These are phyloP conservation scores for Aureobasidium namibiae DNA, from an alignment of 2,329 filamentous ascomycete species.

Conservation along the genomic window DNA sequence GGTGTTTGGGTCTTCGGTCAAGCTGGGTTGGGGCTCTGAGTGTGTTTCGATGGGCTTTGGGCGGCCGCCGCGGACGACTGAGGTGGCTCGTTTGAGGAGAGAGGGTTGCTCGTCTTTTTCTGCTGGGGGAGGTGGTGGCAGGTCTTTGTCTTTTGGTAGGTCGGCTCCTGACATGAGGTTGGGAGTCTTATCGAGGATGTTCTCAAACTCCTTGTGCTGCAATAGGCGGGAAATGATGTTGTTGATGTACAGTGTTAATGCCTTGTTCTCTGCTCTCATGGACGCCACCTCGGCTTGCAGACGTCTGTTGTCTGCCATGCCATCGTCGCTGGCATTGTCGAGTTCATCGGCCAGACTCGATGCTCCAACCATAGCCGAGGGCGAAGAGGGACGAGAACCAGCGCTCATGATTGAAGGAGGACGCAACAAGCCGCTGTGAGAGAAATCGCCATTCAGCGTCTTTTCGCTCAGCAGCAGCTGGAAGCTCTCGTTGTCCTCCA, in stretches of 20 bases:
- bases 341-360: slow-evolving; percentile 83
- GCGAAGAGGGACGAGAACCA: slow-evolving; percentile 18
- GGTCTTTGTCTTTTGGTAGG: slow-evolving; percentile 63
- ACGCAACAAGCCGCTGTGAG: slow-evolving; percentile 70
- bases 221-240: slow-evolving; percentile 95
- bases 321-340: slow-evolving; percentile 49
- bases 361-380: slow-evolving; percentile 32
- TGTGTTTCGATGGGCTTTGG: slow-evolving; percentile 23
- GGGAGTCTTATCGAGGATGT: slow-evolving; percentile 76
- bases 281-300: slow-evolving; percentile 72
- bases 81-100: slow-evolving; percentile 53
- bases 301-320: slow-evolving; percentile 40
- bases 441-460: slow-evolving; percentile 89
- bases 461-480: slow-evolving; percentile 90
- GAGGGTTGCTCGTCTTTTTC: slow-evolving; percentile 41
- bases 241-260: slow-evolving; percentile 94
- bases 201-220: slow-evolving; percentile 90
- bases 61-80: slow-evolving; percentile 41
- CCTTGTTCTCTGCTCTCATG: slow-evolving; percentile 91
- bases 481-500: slow-evolving; percentile 99
- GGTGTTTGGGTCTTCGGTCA: slow-evolving; percentile 57
- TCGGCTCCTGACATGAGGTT: slow-evolving; percentile 45
- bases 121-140: slow-evolving; percentile 60
- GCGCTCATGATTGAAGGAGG: slow-evolving; percentile 29
- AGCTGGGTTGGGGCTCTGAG: slow-evolving; percentile 17